phyloP scores from a whole-genome alignment of 148 eudicot species.

The Chenopodium quinoa region DNA sequence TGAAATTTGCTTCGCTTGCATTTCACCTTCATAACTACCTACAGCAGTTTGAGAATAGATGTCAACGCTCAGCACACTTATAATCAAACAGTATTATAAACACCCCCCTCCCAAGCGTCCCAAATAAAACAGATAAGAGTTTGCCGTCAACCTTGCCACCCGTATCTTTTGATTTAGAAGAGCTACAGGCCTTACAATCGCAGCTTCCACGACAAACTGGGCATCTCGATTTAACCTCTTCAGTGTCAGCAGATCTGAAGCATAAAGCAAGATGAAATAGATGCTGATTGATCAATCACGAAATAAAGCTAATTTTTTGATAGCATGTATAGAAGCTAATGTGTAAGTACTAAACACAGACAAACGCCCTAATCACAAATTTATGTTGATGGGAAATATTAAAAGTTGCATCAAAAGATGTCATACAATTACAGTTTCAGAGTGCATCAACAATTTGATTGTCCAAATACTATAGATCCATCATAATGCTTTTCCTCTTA shows the following conservation, averaged over 20 bases:
- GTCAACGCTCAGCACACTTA: slow-evolving; percentile 10
- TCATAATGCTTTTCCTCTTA: background rate
- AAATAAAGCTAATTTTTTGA: too few species aligned
- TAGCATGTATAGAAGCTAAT: background rate
- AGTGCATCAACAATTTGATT: background rate
- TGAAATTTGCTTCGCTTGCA: slow-evolving; percentile 41
- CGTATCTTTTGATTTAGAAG: slow-evolving; percentile 36
- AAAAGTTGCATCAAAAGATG: background rate
- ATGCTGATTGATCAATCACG: slow-evolving; percentile 1
- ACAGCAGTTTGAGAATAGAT: slow-evolving; percentile 1
- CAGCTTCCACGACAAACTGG: slow-evolving; percentile 81
- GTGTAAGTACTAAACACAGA: background rate
- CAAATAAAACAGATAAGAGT: background rate
- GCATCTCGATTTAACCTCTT: slow-evolving; percentile 57
- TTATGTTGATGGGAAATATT: background rate
- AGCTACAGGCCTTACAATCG: slow-evolving; percentile 59
- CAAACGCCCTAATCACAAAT: background rate
- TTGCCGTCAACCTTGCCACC: slow-evolving; percentile 44
- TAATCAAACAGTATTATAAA: background rate
- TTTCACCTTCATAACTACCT: slow-evolving; percentile 41
- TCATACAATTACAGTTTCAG: background rate
- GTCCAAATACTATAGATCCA: background rate
- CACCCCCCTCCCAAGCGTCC: background rate
- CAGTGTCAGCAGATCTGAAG: slow-evolving; percentile 45
- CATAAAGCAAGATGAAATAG: slow-evolving; percentile 14